Percentiles rank a stretch among this genome's conserved stretches.
These are phyloP conservation scores for Trypanosoma platydactyli DNA, from an alignment of 208 protist genomes.

Conservation along the genomic window DNA sequence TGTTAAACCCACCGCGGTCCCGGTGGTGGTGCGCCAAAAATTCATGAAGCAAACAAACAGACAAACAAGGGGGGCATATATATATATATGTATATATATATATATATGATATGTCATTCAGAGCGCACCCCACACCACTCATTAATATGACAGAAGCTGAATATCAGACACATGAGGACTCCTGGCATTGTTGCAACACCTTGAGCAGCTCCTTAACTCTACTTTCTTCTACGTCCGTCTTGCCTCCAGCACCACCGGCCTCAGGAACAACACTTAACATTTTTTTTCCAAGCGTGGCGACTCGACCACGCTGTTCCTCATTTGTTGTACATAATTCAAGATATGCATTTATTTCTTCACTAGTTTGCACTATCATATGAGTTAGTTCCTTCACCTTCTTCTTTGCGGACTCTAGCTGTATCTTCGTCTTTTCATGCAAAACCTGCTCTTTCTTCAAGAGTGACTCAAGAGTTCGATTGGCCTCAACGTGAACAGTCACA, in stretches of 20 bases:
- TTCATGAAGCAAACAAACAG: conserved; percentile 1
- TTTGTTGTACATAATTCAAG: conserved; percentile 20
- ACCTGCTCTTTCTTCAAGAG: conserved; percentile 62
- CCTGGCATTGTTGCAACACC: conserved; percentile 22
- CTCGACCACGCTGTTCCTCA: conserved; percentile 14
- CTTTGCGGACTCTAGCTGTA: conserved; percentile 40
- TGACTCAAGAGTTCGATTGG: conserved; percentile 66
- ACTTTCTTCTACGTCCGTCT: conserved; percentile 11
- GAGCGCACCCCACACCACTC: not conserved
- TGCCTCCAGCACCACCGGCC: not conserved
- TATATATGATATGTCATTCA: conserved; percentile 1
- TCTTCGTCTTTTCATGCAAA: conserved; percentile 39
- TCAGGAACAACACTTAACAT: conserved; percentile 19
- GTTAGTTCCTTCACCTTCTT: conserved; percentile 16
- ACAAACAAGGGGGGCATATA: conserved; percentile 4
- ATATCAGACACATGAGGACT: conserved; percentile 6
- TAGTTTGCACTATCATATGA: conserved; percentile 16
- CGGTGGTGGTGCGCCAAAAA: not conserved
- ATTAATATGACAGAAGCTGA: not conserved
- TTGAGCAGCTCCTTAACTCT: conserved; percentile 31
- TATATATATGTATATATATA: conserved; percentile 16
- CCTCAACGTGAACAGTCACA: conserved; percentile 61
- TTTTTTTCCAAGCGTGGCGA: conserved; percentile 18
- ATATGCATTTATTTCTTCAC: conserved; percentile 24
- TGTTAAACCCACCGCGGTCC: too few relatives aligned